Conservation (phyloP, 139 green algal species). For the Chlorella sorokiniana region DNA sequence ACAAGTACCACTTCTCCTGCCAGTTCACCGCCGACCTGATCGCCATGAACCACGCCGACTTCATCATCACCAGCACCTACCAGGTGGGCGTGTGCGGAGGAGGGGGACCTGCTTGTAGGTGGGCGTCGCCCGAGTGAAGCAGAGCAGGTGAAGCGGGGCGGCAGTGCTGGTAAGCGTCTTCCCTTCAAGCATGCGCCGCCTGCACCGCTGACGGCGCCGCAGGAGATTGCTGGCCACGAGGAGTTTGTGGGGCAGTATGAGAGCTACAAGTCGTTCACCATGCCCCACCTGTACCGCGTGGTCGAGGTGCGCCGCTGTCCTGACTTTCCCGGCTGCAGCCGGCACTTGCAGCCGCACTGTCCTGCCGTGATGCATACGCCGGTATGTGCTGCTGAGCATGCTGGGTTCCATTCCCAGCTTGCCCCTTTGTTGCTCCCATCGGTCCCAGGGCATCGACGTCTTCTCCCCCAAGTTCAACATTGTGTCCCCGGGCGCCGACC, state of each 20-base stretch:
- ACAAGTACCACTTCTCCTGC: slow-evolving; percentile 81
- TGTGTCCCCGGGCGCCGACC: slow-evolving; percentile 78
- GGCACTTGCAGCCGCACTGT: neutral
- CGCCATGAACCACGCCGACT: slow-evolving; percentile 81
- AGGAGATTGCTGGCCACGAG: slow-evolving; percentile 69
- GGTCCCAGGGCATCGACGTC: slow-evolving; percentile 65
- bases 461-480: slow-evolving; percentile 90
- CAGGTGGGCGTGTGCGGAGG: slow-evolving; percentile 35
- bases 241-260: slow-evolving; percentile 83
- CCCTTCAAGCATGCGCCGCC: neutral
- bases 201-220: neutral
- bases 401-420: neutral
- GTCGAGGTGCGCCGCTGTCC: slow-evolving; percentile 14
- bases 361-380: neutral
- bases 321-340: neutral
- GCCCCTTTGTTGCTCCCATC: no score
- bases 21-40: slow-evolving; percentile 88
- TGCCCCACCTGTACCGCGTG: slow-evolving; percentile 62
- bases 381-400: neutral
- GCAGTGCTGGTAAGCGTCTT: no score
- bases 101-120: neutral
- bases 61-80: slow-evolving; percentile 69
- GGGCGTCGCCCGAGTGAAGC: neutral
- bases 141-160: neutral
- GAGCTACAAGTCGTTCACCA: slow-evolving; percentile 73